A percentile compares a stretch with the other conserved stretches of the same genome.
Conservation (phyloP, 768 basidiomycete species). For the Psilocybe cubensis region DNA sequence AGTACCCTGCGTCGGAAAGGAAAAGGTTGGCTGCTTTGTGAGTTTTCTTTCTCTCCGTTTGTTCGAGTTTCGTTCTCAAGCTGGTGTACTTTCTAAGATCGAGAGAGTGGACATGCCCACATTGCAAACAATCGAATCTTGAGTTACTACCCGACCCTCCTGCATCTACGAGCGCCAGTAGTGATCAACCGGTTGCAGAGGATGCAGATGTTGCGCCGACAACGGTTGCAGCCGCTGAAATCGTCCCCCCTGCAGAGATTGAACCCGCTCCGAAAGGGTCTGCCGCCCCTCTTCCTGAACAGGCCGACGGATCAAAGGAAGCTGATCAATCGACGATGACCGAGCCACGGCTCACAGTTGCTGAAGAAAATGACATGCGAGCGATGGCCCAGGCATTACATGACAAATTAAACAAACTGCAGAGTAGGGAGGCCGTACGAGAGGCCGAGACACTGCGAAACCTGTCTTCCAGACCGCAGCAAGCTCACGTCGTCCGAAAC, state of each 20-base stretch:
- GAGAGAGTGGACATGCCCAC: conserved; percentile 78
- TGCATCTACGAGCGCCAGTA: conserved; percentile 11
- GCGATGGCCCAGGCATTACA: conserved; percentile 15
- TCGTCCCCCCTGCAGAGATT: background rate
- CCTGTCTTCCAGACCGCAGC: conserved; percentile 7
- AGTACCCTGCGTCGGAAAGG: conserved; percentile 74
- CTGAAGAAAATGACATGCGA: conserved; percentile 9
- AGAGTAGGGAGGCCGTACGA: background rate
- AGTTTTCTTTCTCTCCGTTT: conserved; percentile 29
- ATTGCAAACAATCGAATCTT: conserved; percentile 69
- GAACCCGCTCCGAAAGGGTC: background rate
- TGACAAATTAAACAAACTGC: conserved; percentile 10
- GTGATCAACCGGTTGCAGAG: conserved; percentile 2
- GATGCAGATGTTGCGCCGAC: background rate
- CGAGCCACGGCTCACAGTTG: conserved; percentile 2
- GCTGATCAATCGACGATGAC: background rate
- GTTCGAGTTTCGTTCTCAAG: background rate
- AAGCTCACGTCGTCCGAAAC: background rate
- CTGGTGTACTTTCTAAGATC: conserved; percentile 51
- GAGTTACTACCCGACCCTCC: conserved; percentile 73
- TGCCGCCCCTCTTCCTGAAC: background rate
- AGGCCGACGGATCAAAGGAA: background rate
- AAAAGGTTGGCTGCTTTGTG: conserved; percentile 79
- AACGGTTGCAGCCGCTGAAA: background rate
- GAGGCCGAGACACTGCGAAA: background rate